phyloP scores from a whole-genome alignment of 2,329 filamentous ascomycete genomes.

The Gnomoniopsis sp. region DNA sequence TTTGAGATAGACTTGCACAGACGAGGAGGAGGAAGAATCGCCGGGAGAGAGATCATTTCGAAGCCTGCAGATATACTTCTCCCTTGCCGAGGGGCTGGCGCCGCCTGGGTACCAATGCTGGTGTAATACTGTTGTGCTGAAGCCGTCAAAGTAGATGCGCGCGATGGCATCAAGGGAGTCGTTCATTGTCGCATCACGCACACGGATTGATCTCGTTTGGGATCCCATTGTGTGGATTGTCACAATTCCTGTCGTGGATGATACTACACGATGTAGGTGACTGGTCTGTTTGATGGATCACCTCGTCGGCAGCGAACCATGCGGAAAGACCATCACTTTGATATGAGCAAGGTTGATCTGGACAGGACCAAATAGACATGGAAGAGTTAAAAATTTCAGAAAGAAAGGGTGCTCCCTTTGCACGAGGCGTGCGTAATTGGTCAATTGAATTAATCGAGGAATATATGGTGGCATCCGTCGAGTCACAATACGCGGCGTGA shows the following conservation, averaged over 20 bases:
- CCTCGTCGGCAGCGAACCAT: too few relatives aligned
- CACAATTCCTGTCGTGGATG: neutral
- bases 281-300: too few relatives aligned
- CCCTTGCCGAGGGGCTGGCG: neutral
- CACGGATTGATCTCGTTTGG: neutral
- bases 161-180: neutral
- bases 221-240: neutral
- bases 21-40: neutral
- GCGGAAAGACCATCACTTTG: too few relatives aligned
- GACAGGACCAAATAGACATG: too few relatives aligned
- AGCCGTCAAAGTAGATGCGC: neutral
- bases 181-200: neutral
- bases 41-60: neutral
- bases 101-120: neutral
- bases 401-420: too few relatives aligned
- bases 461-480: too few relatives aligned
- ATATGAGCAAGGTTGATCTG: too few relatives aligned
- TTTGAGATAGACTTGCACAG: neutral
- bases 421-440: too few relatives aligned
- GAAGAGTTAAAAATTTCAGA: too few relatives aligned
- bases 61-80: neutral
- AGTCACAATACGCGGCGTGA: too few relatives aligned
- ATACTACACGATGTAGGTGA: neutral
- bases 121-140: neutral
- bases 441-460: too few relatives aligned